Base-by-base conservation (phyloP, 805 yeast species). In the Candida khao-thaluensis region DNA sequence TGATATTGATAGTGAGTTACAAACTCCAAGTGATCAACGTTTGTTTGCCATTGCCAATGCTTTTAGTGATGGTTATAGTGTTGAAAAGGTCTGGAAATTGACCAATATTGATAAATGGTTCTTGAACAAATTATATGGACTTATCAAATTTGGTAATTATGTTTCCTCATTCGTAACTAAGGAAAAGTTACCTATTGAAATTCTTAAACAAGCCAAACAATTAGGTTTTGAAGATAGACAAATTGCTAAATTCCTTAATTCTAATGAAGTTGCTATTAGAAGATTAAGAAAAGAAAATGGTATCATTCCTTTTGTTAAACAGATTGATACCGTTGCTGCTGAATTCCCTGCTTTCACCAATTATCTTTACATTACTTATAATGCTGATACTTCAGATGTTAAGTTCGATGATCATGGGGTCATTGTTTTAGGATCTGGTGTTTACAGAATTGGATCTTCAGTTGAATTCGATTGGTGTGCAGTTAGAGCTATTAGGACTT, bases 401-500 rank as follows among this genome's bases (percentile, higher is more conserved):
- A 60, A 72, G n/a, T 93, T 91, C 58, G 81, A 89, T 51, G 97
- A 91, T 49, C 81, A 89, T 49, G 97, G 97, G 63, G 83, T 85
- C 37, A 86, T 91, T 85, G 99, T 91, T 30, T 74, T 91, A 44
- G 98, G 98, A 50, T 89, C 97, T 4, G 99, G 99, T 76, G 99
- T 93, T 31, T 91, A 91, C 77, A 82, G 99, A 72, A 91, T 91
- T 60, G 99, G 99, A 55, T 93, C 98, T 5, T 91, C 98, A 21
- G 99, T 91, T 46, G 99, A 91, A 69, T 91, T 91, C 60, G 99
- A 91, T 71, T 91, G 98, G 97, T 91, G 99, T 80, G 98, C 98
- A 33, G 99, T 91, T 43, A 79, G 96, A 49, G 93, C 98, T 33
- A 93, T 89, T 48, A 81, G 98, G 69, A 88, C 98, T 28, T 74